Evolutionary conservation across 2,329 filamentous ascomycete genomes (phyloP), one percentile per base, ranked within the genome.

Genomic region (Beauveria rudraprayagi): DNA sequence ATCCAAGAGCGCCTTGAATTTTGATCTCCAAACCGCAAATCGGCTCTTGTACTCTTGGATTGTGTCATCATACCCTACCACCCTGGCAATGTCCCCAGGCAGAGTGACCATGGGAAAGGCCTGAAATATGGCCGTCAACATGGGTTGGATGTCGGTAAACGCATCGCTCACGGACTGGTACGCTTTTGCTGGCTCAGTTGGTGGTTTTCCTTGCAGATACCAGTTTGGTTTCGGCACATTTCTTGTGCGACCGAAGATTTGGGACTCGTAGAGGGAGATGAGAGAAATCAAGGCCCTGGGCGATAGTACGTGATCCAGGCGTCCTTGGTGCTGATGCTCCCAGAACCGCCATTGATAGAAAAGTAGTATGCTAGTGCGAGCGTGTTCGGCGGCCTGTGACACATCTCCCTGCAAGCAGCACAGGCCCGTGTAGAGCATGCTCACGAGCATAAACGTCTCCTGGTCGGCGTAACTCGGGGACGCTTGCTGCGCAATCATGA

Each of bases 341-440:
- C 57, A 60, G 17, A 60, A 60, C 3, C 30, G 48, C 57, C 57
- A 60, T 22, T 54, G 48, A 47, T 60, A 60, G 19, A 60, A 60
- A 6, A 53, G 48, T 3, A 44, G n/a, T 34, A 60, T 46, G 19
- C 48, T 40, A 17, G 40, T 54, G 17, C 40, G 48, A 7, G 50
- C 41, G 10, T 60, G 57, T 17, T 53, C 41, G 4, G 50, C 24
- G 16, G 57, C 57, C 16, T 53, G 57, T 19, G 48, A 14, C 6
- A 60, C 48, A 30, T 60, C 57, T 6, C 57, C 48, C 14, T 60
- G 57, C 26, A 60, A 19, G 11, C 37, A 53, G 17, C 57, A 60
- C 9, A 60, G 48, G 3, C 57, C 57, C 11, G 57, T 60, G 30
- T 53, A 60, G 16, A 60, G 57, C 48, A 60, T 54, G 28, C 40